phyloP scores from a whole-genome alignment of 2,329 filamentous ascomycete genomes.

The Periconia sp. region DNA sequence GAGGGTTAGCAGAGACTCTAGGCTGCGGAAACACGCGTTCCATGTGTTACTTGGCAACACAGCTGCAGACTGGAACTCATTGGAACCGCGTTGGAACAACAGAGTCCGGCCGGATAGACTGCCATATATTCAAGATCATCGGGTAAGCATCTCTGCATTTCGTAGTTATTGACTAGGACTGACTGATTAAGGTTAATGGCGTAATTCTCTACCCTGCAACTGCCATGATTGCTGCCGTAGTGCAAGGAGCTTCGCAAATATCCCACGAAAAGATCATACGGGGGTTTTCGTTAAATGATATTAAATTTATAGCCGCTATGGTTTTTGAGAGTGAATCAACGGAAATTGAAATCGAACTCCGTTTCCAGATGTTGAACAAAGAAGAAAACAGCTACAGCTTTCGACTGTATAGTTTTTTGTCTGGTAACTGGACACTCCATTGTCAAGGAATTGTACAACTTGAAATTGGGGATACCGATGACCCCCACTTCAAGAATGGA shows the following conservation, averaged over 20 bases:
- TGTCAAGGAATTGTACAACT: neutral
- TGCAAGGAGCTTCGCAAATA: neutral
- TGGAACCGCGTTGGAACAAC: neutral
- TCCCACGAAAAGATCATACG: neutral
- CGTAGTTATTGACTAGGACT: too few relatives aligned
- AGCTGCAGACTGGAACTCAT: neutral
- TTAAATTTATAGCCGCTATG: neutral
- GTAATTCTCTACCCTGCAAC: slow-evolving; percentile 3
- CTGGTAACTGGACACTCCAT: neutral
- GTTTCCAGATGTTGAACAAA: neutral
- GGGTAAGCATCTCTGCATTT: too few relatives aligned
- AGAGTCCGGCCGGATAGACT: slow-evolving; percentile 1
- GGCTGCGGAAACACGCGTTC: slow-evolving; percentile 9
- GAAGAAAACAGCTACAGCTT: neutral
- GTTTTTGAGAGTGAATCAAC: neutral
- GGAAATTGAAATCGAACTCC: neutral
- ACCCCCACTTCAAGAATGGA: too few relatives aligned
- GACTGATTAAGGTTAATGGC: slow-evolving; percentile 20
- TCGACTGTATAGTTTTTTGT: neutral
- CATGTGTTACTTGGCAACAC: neutral
- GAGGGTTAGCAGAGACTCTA: slow-evolving; percentile 13
- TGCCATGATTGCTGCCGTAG: neutral
- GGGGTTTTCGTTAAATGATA: neutral
- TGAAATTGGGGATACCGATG: neutral
- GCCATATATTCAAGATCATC: slow-evolving; percentile 26